Evolutionary conservation across 1,284 basidiomycete genomes (phyloP), one percentile per base, ranked within the genome.

Genomic region (Gymnopus androsaceus): DNA sequence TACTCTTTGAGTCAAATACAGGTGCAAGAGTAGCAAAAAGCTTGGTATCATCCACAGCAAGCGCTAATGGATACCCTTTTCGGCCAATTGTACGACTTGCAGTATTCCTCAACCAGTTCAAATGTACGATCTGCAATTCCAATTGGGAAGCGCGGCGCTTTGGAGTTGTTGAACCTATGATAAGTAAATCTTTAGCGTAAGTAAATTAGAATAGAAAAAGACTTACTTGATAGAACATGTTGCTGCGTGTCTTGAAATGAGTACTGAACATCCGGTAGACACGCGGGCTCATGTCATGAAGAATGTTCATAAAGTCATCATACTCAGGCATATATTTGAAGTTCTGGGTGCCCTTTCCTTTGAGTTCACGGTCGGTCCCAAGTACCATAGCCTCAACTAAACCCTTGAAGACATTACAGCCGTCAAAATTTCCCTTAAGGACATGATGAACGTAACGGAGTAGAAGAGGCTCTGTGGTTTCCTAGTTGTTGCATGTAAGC

Each of bases 41-140:
- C 37, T 58, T 58, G 8, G 56, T 40, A 37, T 58, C 52, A 36
- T 58, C 56, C 5, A 46, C 41, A 14, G 41, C 40, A 34, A 46
- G 21, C 6, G 41, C 27, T 25, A 54, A 17, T 14, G 52, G 52
- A 23, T n/a, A 17, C 9, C 36, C 17, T 8, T 23, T 19, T 8
- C 12, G 40, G 7, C 17, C 30, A 54, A 17, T 47, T 19, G n/a
- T 54, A 47, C 21, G 31, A 25, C 14, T 8, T 45, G 27, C 40
- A 33, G 33, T 54, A 47, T 36, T 54, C 9, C 14, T 5, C 14
- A 19, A 45, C 38, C n/a, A 42, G 19, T 19, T 17, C 30, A 28
- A 46, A 54, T 23, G 42, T 54, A 17, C 12, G 6, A 6, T 45
- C 41, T 14, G 6, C 7, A 42, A 54, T 54, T 15, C 42, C 52